Percentiles rank a stretch among this genome's conserved stretches.
Evolutionary conservation across 306 rosid genomes (phyloP).

Genomic region (Cicer yamashitae): DNA sequence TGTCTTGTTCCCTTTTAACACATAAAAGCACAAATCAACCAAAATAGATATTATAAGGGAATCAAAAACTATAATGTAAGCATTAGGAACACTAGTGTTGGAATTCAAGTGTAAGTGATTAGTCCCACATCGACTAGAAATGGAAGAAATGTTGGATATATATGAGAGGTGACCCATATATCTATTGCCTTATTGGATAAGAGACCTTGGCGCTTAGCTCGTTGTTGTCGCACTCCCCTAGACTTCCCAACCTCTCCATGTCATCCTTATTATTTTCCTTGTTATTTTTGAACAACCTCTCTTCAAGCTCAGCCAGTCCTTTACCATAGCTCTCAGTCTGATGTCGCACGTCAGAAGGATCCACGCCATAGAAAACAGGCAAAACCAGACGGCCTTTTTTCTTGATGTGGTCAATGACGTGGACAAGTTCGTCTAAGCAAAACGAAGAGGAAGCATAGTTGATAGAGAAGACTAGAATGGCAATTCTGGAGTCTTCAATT

Average conservation of each 20-base stretch:
- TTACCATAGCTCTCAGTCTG: conserved; percentile 3
- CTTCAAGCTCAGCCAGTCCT: background rate
- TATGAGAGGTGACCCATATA: too few relatives aligned
- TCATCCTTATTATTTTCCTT: background rate
- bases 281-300: background rate
- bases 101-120: too few relatives aligned
- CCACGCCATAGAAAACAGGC: background rate
- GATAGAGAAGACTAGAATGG: background rate
- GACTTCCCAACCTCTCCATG: background rate
- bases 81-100: background rate
- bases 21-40: background rate
- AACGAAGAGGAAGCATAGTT: conserved; percentile 10
- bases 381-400: background rate
- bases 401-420: background rate
- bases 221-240: too few relatives aligned
- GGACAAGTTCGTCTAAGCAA: background rate
- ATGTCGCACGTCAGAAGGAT: background rate
- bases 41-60: background rate
- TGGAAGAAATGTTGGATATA: too few relatives aligned
- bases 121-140: too few relatives aligned
- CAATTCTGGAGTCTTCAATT: background rate
- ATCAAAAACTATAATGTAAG: too few relatives aligned
- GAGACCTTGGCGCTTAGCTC: too few relatives aligned
- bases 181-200: too few relatives aligned
- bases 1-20: background rate